Percentiles rank a stretch among this genome's conserved stretches.
These are phyloP conservation scores for Backusella westeae DNA, from an alignment of 192 early-diverging fungal genomes.

Conservation along the genomic window DNA sequence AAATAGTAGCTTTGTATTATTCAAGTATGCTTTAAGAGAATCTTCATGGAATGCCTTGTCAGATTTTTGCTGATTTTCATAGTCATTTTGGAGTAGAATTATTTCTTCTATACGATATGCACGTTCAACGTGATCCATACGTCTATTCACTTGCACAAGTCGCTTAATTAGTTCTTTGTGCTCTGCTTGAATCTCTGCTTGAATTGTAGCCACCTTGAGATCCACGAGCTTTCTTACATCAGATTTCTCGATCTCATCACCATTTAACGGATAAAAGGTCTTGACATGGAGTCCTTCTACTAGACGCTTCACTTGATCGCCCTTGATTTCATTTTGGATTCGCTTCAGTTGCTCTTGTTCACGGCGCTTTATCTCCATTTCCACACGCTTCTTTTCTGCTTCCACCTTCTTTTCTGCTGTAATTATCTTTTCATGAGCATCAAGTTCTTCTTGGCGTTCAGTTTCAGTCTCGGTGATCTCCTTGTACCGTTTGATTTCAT, in stretches of 20 bases:
- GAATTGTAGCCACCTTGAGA: constrained; percentile 83
- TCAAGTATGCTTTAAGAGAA: constrained; percentile 64
- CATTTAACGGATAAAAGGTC: constrained; percentile 27
- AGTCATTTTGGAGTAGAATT: constrained; percentile 85
- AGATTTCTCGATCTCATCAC: constrained; percentile 74
- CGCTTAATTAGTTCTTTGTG: constrained; percentile 75
- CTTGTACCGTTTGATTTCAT: constrained; percentile 87
- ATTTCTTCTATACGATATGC: constrained; percentile 89
- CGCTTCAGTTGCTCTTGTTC: constrained; percentile 77
- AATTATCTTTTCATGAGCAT: constrained; percentile 71
- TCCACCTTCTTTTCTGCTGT: constrained; percentile 76
- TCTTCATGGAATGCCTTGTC: constrained; percentile 79
- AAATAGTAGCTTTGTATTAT: constrained; percentile 63
- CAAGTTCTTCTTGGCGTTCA: constrained; percentile 77
- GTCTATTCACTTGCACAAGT: constrained; percentile 70
- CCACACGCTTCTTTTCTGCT: constrained; percentile 71
- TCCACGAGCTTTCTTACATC: constrained; percentile 75
- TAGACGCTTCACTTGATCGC: constrained; percentile 77
- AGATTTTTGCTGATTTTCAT: constrained; percentile 79
- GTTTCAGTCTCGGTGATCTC: constrained; percentile 70
- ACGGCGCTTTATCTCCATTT: constrained; percentile 80
- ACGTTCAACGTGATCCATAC: constrained; percentile 88
- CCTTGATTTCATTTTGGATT: constrained; percentile 77
- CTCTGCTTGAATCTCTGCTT: constrained; percentile 60
- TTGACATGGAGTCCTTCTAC: constrained; percentile 52